Conservation (phyloP, 768 basidiomycete species). For the Podaxis mareebaensis region DNA sequence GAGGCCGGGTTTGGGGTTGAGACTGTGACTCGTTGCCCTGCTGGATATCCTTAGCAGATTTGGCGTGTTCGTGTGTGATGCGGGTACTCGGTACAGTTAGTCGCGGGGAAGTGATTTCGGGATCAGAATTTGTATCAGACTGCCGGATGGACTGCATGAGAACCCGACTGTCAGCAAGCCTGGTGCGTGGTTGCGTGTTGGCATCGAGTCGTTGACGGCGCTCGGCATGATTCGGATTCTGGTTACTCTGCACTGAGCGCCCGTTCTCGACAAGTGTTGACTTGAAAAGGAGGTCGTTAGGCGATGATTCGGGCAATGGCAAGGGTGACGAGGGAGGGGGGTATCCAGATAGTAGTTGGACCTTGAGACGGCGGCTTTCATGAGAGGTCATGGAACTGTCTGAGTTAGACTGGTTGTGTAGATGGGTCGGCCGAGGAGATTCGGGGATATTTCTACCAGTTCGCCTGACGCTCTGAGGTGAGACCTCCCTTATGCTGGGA, state of each 20-base stretch:
- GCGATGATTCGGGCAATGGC: background rate
- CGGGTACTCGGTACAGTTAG: background rate
- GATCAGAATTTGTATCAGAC: background rate
- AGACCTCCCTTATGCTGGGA: no score
- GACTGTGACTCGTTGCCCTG: background rate
- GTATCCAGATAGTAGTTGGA: background rate
- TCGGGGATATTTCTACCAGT: background rate
- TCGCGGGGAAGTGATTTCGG: background rate
- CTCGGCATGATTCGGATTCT: background rate
- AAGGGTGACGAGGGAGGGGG: background rate
- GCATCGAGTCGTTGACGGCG: background rate
- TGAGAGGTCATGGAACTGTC: background rate
- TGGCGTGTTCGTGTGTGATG: background rate
- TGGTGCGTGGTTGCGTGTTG: background rate
- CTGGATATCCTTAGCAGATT: background rate
- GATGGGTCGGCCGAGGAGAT: background rate
- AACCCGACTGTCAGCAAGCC: background rate
- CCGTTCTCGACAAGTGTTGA: background rate
- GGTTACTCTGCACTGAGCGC: background rate
- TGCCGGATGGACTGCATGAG: background rate
- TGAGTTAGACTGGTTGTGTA: background rate
- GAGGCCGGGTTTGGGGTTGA: background rate
- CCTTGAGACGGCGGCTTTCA: background rate
- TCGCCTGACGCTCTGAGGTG: background rate
- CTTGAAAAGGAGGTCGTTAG: background rate